Evolutionary conservation across 768 basidiomycete genomes (phyloP), one percentile per base, ranked within the genome.

Genomic region (Leccinum rimulosum): DNA sequence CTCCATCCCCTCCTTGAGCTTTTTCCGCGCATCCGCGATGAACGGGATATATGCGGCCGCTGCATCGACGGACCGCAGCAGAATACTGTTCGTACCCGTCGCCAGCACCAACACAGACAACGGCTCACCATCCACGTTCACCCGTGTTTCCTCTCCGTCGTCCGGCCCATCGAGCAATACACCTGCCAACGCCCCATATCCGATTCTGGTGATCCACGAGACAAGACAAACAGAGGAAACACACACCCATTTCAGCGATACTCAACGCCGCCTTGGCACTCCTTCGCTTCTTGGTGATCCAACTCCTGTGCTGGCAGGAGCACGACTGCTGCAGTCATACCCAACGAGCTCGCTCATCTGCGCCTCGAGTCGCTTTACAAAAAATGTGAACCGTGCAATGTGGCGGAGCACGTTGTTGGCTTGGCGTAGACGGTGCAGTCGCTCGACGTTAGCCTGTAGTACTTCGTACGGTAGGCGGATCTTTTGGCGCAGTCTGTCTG

Each of bases 221-320:
- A 43, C 9, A n/a, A 43, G 9, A 9, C 2, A 19, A 43, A 19
- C n/a, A 43, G 40, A 40, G 38, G 17, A 43, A n/a, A n/a, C 36
- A 76, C 88, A 65, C 61, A 93, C 94, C 81, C 45, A 98, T 78
- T 72, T 99, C 96, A 1, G 95, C 93, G 9, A 98, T 86, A 40
- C 86, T 94, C 66, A 98, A 76, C 19, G 95, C 96, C 2, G 96
- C 95, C 73, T 95, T 95, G 2, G 94, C 89, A 66, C 68, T 97
- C 95, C 71, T 86, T 87, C 64, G 92, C 89, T 30, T 92, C 89
- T 66, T 89, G 88, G 35, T 77, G 70, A 30, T 82, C 84, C 57
- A 9, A 43, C 9, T 19, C 58, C 54, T 11, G 6, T 27, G 40
- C 33, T 19, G n/a, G 40, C n/a, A 43, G 40, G 40, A 19, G n/a